Conservation (phyloP, 2,329 filamentous ascomycete species). For the Grosmannia serpens region DNA sequence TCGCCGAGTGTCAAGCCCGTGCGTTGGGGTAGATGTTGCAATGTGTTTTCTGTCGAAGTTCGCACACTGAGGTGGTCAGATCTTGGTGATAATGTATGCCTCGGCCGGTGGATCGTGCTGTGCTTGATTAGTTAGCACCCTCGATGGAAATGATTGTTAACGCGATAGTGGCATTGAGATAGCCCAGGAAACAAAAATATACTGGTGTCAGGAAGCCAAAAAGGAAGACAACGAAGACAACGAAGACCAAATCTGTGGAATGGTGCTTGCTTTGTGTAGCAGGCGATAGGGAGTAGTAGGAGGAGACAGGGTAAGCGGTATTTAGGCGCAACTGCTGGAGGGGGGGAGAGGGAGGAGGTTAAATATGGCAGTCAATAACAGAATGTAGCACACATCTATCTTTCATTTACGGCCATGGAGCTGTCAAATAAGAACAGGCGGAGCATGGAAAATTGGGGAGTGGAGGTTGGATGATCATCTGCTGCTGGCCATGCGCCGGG, state of each 20-base stretch:
- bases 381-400: neutral
- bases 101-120: neutral
- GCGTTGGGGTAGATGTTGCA: neutral
- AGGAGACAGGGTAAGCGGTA: neutral
- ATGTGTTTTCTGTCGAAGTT: neutral
- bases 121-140: neutral
- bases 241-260: neutral
- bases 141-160: neutral
- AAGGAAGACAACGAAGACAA: neutral
- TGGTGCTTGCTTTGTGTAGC: neutral
- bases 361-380: neutral
- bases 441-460: neutral
- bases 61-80: neutral
- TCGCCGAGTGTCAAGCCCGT: neutral
- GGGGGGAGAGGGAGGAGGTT: neutral
- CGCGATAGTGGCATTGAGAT: neutral
- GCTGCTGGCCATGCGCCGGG: neutral
- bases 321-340: neutral
- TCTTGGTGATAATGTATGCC: neutral
- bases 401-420: neutral
- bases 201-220: neutral
- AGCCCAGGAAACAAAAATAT: neutral
- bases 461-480: neutral
- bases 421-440: neutral
- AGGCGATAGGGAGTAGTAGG: neutral